Conservation (phyloP, 331 rosid species). For the Acacia concinna region DNA sequence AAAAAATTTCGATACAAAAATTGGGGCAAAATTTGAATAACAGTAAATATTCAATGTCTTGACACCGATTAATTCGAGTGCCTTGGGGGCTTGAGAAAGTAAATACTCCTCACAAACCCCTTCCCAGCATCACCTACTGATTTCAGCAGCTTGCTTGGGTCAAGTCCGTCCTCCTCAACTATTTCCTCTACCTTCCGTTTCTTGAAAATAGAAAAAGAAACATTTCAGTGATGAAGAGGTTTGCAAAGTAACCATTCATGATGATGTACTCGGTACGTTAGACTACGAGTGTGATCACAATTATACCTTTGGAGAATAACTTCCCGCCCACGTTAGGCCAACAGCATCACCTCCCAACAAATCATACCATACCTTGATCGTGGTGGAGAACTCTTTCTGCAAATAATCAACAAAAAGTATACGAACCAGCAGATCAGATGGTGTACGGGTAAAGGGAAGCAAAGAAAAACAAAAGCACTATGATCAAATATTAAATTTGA, state of each 20-base stretch:
- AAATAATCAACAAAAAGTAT: slow-evolving; percentile 22
- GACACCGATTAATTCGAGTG: slow-evolving; percentile 1
- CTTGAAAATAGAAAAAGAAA: slow-evolving; percentile 38
- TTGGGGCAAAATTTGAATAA: slow-evolving; percentile 21
- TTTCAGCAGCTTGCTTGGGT: slow-evolving; percentile 62
- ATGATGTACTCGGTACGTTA: background rate
- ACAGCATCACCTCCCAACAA: slow-evolving; percentile 89
- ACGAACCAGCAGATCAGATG: background rate
- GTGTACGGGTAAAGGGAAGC: background rate
- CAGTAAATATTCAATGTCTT: background rate
- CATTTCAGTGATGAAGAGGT: slow-evolving; percentile 4
- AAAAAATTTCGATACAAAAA: too few relatives aligned
- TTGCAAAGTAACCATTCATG: background rate
- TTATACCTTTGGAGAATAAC: slow-evolving; percentile 64
- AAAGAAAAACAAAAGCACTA: background rate
- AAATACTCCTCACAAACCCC: slow-evolving; percentile 76
- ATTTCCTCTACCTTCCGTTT: slow-evolving; percentile 71
- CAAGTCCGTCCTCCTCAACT: slow-evolving; percentile 45
- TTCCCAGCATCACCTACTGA: slow-evolving; percentile 78
- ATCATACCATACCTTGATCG: slow-evolving; percentile 85
- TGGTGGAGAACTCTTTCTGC: slow-evolving; percentile 64
- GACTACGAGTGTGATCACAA: background rate
- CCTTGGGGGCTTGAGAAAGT: slow-evolving; percentile 72
- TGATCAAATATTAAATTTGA: slow-evolving; percentile 18
- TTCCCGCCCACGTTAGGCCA: slow-evolving; percentile 82